Evolutionary conservation across 345 rosid genomes (phyloP).

Genomic region (Dimocarpus longan): DNA sequence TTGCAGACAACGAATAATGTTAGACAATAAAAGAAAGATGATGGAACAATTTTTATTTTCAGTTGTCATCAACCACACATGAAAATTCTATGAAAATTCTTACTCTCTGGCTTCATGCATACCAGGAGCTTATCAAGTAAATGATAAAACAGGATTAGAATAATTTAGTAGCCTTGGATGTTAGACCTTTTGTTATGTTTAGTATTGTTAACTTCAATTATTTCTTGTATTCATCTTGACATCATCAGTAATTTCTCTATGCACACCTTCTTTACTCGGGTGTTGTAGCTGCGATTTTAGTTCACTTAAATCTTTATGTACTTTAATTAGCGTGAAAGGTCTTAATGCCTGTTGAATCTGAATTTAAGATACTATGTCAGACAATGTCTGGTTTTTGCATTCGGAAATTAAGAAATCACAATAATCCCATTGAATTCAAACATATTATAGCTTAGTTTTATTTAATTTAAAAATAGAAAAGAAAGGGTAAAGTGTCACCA

Average conservation of each 20-base stretch:
- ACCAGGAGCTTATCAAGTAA: too few relatives aligned
- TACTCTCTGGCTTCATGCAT: too few relatives aligned
- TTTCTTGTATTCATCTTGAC: too few relatives aligned
- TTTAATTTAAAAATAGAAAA: too few relatives aligned
- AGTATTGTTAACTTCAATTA: neutral
- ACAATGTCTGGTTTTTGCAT: too few relatives aligned
- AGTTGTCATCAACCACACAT: neutral
- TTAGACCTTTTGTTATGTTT: neutral
- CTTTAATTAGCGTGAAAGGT: neutral
- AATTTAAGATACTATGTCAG: too few relatives aligned
- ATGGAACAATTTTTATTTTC: neutral
- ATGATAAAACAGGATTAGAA: neutral
- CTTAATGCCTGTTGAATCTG: neutral
- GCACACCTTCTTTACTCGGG: neutral
- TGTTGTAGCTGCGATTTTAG: neutral
- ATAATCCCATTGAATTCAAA: too few relatives aligned
- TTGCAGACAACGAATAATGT: neutral
- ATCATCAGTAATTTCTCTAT: neutral
- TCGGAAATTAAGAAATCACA: neutral
- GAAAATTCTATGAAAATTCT: neutral
- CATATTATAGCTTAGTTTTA: too few relatives aligned
- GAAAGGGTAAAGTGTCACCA: neutral
- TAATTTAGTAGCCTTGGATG: neutral
- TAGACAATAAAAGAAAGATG: neutral
- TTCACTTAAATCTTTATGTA: neutral